These are phyloP conservation scores for Kregervanrija delftensis DNA, from an alignment of 805 yeast species.

Conservation along the genomic window DNA sequence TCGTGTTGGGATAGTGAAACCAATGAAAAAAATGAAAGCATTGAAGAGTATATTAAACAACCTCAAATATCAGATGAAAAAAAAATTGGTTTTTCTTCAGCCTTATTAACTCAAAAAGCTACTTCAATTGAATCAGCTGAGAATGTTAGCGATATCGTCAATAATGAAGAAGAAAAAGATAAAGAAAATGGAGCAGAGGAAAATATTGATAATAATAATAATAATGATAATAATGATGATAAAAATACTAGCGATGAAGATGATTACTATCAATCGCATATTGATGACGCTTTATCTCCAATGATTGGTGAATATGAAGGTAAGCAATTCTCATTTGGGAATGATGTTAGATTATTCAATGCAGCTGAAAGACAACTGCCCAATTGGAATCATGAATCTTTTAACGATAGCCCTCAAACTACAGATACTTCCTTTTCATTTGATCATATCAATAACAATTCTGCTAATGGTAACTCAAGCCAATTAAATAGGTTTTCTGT, in stretches of 20 bases:
- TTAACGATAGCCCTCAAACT: too few relatives aligned
- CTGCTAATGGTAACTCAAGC: too few relatives aligned
- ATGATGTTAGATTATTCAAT: slow-evolving; percentile 5
- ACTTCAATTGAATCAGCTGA: too few relatives aligned
- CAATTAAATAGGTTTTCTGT: too few relatives aligned
- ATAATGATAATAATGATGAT: not conserved
- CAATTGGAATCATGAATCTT: too few relatives aligned
- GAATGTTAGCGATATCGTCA: not conserved
- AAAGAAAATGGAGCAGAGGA: not conserved
- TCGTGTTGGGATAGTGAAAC: slow-evolving; percentile 11
- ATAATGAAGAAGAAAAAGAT: slow-evolving; percentile 3
- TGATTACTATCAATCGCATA: not conserved
- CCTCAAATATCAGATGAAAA: not conserved
- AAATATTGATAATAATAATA: not conserved
- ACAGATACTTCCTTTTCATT: too few relatives aligned
- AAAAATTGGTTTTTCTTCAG: too few relatives aligned
- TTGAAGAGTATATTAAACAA: not conserved
- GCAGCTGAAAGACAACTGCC: not conserved
- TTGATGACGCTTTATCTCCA: slow-evolving; percentile 2
- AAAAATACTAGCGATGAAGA: not conserved
- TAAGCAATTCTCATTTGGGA: slow-evolving; percentile 4
- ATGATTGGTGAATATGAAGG: slow-evolving; percentile 14
- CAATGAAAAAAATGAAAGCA: slow-evolving; percentile 2
- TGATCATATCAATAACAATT: too few relatives aligned
- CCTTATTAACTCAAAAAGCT: not conserved